Evolutionary conservation across 2,329 filamentous ascomycete species (phyloP).

Genomic region (Colletotrichum sp.): DNA sequence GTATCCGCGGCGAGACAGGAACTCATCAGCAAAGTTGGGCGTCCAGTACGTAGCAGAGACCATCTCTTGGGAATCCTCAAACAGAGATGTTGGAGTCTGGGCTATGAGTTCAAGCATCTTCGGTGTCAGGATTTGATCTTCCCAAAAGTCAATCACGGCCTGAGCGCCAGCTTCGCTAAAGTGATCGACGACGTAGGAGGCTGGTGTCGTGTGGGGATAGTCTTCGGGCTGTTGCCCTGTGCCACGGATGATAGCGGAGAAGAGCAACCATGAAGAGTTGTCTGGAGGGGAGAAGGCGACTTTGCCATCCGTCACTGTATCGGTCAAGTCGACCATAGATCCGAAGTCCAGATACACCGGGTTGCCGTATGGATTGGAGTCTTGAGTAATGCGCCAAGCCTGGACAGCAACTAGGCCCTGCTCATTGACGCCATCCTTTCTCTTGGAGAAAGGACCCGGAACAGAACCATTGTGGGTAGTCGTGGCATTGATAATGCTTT

Average conservation of each 20-base stretch:
- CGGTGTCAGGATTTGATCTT: background rate
- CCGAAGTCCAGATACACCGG: background rate
- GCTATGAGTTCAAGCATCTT: background rate
- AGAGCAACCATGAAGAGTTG: background rate
- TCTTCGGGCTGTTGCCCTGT: background rate
- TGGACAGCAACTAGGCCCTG: background rate
- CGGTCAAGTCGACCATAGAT: background rate
- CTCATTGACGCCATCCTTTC: background rate
- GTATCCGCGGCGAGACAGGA: background rate
- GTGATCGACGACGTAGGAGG: background rate
- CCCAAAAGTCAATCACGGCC: background rate
- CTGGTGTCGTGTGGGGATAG: background rate
- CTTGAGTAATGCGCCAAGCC: background rate
- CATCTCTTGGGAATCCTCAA: background rate
- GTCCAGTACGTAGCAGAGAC: background rate
- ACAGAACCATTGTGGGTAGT: background rate
- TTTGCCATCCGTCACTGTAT: fast-evolving
- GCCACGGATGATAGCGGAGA: background rate
- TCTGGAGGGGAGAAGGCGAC: background rate
- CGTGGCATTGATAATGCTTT: background rate
- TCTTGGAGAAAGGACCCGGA: background rate
- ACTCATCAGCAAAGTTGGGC: background rate
- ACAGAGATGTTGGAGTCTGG: background rate
- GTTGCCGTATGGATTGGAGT: background rate
- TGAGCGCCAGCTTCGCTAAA: background rate